These are phyloP conservation scores for Rhynchosporium secalis DNA, from an alignment of 2,329 filamentous ascomycete species.

Conservation along the genomic window DNA sequence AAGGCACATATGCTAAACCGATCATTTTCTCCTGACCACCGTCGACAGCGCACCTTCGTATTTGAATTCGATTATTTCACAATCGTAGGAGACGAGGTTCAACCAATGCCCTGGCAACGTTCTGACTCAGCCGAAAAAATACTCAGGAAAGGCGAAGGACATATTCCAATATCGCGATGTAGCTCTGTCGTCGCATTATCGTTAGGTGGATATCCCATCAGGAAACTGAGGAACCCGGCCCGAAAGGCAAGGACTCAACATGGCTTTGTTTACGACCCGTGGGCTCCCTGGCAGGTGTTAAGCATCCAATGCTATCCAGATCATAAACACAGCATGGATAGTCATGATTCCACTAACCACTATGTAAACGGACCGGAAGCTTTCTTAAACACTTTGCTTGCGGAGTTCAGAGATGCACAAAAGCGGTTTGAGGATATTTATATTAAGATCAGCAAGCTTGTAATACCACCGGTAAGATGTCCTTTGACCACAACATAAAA, in stretches of 20 bases:
- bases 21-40: conserved; percentile 39
- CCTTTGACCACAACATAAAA: not conserved
- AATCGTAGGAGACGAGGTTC: conserved; percentile 54
- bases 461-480: conserved; percentile 54
- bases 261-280: conserved; percentile 58
- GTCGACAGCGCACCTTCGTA: conserved; percentile 57
- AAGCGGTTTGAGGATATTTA: conserved; percentile 59
- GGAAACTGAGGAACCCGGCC: conserved; percentile 50
- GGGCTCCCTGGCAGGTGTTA: conserved; percentile 60
- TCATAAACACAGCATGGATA: conserved; percentile 55
- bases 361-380: conserved; percentile 63
- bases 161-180: conserved; percentile 61
- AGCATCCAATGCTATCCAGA: conserved; percentile 61
- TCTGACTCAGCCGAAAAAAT: conserved; percentile 44
- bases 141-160: conserved; percentile 47
- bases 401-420: conserved; percentile 61
- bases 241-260: conserved; percentile 49
- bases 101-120: conserved; percentile 60
- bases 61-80: conserved; percentile 68
- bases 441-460: conserved; percentile 56
- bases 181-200: conserved; percentile 60
- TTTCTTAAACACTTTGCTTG: conserved; percentile 57
- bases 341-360: conserved; percentile 53
- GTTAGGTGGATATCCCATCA: conserved; percentile 52
- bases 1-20: conserved; percentile 28